Percentiles rank a stretch among this genome's conserved stretches.
These are phyloP conservation scores for Oryza brachyantha DNA, from an alignment of 176 grass and related monocot species.

Conservation along the genomic window DNA sequence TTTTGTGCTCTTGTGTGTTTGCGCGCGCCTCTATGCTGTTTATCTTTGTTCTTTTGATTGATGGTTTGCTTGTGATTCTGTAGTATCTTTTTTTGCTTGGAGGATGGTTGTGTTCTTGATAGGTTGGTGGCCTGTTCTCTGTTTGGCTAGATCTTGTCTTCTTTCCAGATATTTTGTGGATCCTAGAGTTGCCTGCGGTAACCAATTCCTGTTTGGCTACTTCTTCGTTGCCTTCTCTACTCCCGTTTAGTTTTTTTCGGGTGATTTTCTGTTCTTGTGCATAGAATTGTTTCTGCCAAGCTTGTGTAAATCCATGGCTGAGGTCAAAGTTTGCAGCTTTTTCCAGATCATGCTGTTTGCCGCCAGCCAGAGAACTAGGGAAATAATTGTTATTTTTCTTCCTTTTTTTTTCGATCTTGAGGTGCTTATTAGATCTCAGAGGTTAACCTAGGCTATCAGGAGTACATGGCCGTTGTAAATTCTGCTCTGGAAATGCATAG, in stretches of 20 bases:
- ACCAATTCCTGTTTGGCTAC: constrained; percentile 39
- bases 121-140: not conserved
- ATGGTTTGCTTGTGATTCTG: not conserved
- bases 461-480: not conserved
- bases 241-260: not conserved
- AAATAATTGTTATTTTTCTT: not conserved
- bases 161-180: not conserved
- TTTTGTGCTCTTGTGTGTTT: not conserved
- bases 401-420: not conserved
- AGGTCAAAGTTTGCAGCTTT: constrained; percentile 9
- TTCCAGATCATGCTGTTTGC: not conserved
- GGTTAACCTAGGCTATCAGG: not conserved
- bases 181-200: not conserved
- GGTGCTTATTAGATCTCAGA: constrained; percentile 20
- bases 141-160: not conserved
- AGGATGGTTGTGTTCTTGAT: not conserved
- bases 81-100: not conserved
- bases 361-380: not conserved
- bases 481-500: constrained; percentile 9
- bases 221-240: not conserved
- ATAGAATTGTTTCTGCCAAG: not conserved
- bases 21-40: not conserved
- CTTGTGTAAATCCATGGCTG: not conserved
- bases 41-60: not conserved
- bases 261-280: not conserved